Conservation (phyloP, 2,329 filamentous ascomycete species). For the Paracamarosporium sp. region DNA sequence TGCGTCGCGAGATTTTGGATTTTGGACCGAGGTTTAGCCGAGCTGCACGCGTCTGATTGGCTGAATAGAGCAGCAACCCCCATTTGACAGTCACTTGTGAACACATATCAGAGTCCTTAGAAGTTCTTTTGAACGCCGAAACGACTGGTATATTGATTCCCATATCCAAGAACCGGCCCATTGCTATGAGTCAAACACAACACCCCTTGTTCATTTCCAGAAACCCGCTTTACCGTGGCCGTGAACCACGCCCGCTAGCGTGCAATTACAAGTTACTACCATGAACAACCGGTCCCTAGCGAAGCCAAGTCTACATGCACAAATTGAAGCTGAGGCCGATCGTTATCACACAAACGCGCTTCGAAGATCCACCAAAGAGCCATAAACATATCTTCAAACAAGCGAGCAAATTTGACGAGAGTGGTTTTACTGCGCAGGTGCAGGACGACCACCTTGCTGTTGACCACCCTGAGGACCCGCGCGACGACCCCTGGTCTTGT, state of each 20-base stretch:
- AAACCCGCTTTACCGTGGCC: slow-evolving; percentile 6
- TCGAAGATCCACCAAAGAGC: not conserved
- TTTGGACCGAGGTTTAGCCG: slow-evolving; percentile 14
- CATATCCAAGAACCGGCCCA: not conserved
- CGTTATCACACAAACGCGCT: not conserved
- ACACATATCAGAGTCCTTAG: not conserved
- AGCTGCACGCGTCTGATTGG: slow-evolving; percentile 5
- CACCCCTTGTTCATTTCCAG: not conserved
- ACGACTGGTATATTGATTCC: slow-evolving; percentile 4
- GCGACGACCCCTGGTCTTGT: slow-evolving; percentile 30
- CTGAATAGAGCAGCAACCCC: not conserved
- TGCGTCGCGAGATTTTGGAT: slow-evolving; percentile 31
- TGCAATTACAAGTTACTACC: slow-evolving; percentile 22
- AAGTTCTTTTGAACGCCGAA: not conserved
- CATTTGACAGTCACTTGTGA: not conserved
- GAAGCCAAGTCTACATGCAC: slow-evolving; percentile 12
- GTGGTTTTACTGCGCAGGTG: slow-evolving; percentile 13
- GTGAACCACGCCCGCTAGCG: slow-evolving; percentile 6
- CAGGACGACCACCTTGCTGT: slow-evolving; percentile 17
- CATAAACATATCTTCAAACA: not conserved
- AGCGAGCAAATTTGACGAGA: not conserved
- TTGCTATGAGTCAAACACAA: not conserved
- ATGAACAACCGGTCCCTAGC: slow-evolving; percentile 9
- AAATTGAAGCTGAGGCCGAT: not conserved
- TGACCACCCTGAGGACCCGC: slow-evolving; percentile 20